Percentiles rank a stretch among this genome's conserved stretches.
These are phyloP conservation scores for Talaromyces adpressus DNA, from an alignment of 495 filamentous ascomycete species.

Conservation along the genomic window DNA sequence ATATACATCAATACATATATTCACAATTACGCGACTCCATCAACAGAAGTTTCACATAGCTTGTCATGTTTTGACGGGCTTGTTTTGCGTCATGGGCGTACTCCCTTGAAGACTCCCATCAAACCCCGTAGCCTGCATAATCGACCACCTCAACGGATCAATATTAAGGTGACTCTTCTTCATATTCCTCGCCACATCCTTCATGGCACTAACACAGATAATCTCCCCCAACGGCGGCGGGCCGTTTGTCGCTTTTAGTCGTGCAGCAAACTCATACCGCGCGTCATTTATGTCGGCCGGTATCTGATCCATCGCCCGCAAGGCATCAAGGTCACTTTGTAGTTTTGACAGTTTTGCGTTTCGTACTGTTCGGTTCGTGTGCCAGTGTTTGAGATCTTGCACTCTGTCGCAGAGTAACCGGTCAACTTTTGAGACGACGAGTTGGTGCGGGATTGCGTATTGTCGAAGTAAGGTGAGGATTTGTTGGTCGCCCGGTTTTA, in stretches of 20 bases:
- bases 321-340: constrained; percentile 17
- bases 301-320: background rate
- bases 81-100: background rate
- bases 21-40: background rate
- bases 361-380: constrained; percentile 24
- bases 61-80: background rate
- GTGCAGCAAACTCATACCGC: background rate
- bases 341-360: constrained; percentile 22
- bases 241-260: constrained; percentile 17
- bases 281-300: background rate
- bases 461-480: constrained; percentile 59
- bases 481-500: constrained; percentile 64
- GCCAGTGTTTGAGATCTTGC: constrained; percentile 19
- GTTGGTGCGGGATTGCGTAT: constrained; percentile 60
- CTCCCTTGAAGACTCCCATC: constrained; percentile 23
- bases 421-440: constrained; percentile 83
- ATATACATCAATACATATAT: background rate
- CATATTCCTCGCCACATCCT: constrained; percentile 11
- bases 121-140: constrained; percentile 43
- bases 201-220: constrained; percentile 39
- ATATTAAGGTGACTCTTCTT: constrained; percentile 36
- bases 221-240: constrained; percentile 45
- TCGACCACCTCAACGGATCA: constrained; percentile 42
- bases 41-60: background rate
- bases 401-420: constrained; percentile 26